Evolutionary conservation across 2,329 filamentous ascomycete genomes (phyloP), one percentile per base, ranked within the genome.

Genomic region (Fusarium devonianum): DNA sequence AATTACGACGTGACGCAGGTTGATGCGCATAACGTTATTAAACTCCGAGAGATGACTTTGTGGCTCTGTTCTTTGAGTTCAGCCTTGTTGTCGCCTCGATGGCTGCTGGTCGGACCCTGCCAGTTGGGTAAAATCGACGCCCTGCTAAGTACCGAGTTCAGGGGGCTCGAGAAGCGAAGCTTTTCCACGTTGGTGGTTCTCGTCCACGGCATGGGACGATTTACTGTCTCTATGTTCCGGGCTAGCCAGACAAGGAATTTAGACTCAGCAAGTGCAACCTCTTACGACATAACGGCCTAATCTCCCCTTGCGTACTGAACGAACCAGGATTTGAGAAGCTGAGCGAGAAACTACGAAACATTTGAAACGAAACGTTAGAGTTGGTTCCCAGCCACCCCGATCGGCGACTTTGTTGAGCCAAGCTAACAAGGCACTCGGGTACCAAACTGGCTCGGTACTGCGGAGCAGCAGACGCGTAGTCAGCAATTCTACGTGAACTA

Each of bases 341-440:
- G 41, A 48, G 51, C 53, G 57, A 49, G 56, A 64, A 65, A 62
- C 58, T 50, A 57, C 47, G 45, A 59, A 64, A 58, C 56, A 58
- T 51, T n/a, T 51, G 56, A 65, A 65, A 65, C 63, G 60, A 65
- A 65, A 65, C 62, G 60, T 49, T 61, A 49, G 37, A 46, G 40
- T 23, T 58, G 14, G 48, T 45, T 44, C 51, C 57, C 52, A 59
- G 53, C 48, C 49, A 51, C 43, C n/a, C n/a, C 38, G 56, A 64
- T 60, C 60, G 53, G 49, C 39, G 37, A 42, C 47, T 58, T 51
- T 56, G 46, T 53, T 40, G 40, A 46, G 52, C 47, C 42, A 63
- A 55, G 45, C 49, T 42, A 42, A 45, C 42, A 61, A 55, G 40
- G 50, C 38, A 39, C 49, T 55, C 53, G 40, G 49, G 46, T 34